These are phyloP conservation scores for Saccharomycopsis microspora DNA, from an alignment of 805 yeast species.

Conservation along the genomic window DNA sequence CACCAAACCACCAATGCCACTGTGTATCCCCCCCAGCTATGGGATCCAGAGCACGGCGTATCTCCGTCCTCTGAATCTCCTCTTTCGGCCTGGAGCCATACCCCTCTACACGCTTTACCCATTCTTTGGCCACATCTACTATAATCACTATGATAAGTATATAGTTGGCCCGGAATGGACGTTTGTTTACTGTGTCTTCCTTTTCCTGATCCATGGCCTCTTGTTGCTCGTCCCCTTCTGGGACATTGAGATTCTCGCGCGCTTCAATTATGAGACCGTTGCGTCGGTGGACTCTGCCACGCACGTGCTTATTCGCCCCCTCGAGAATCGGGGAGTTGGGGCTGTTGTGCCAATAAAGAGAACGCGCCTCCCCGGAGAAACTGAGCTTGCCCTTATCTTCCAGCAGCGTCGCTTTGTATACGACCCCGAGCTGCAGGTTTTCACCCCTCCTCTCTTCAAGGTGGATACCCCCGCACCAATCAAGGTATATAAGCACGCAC, in stretches of 20 bases:
- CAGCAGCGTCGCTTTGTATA: constrained; percentile 87
- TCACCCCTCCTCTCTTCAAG: constrained; percentile 71
- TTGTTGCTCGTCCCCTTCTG: constrained; percentile 89
- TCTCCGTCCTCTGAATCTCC: constrained; percentile 9
- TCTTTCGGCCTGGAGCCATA: constrained; percentile 8
- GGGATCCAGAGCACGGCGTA: constrained; percentile 14
- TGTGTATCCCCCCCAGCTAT: background rate
- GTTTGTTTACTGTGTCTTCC: constrained; percentile 68
- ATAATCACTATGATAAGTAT: constrained; percentile 51
- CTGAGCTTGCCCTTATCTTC: constrained; percentile 64
- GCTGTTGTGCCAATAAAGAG: constrained; percentile 60
- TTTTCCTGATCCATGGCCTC: constrained; percentile 62
- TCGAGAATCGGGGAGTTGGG: constrained; percentile 77
- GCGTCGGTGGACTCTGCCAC: constrained; percentile 48
- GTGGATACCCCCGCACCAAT: constrained; percentile 46
- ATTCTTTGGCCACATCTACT: constrained; percentile 12
- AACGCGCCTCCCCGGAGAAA: constrained; percentile 40
- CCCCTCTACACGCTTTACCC: constrained; percentile 14
- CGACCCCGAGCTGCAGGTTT: constrained; percentile 38
- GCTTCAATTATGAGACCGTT: constrained; percentile 56
- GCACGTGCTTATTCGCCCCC: constrained; percentile 66
- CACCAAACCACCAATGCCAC: no score
- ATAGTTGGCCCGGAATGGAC: constrained; percentile 95
- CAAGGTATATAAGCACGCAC: constrained; percentile 38
- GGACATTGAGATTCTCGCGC: constrained; percentile 62